These are phyloP conservation scores for Malassezia equina DNA, from an alignment of 1,284 basidiomycete genomes.

Conservation along the genomic window DNA sequence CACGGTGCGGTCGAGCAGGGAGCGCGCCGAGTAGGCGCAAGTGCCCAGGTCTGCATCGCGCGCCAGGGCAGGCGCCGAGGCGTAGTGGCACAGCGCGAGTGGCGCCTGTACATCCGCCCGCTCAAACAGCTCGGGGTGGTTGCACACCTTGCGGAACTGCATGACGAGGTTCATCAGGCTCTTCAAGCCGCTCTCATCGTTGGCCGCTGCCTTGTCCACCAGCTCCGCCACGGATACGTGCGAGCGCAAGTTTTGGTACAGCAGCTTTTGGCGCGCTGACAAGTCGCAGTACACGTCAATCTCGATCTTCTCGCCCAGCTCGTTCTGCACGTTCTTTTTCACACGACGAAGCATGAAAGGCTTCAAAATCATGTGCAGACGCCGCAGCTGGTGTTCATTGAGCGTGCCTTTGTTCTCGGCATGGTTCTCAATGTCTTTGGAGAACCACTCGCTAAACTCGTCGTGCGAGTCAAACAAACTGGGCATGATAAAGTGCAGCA, in stretches of 20 bases:
- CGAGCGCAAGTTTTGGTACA: constrained; percentile 80
- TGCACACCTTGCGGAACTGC: constrained; percentile 99
- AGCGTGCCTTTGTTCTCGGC: constrained; percentile 70
- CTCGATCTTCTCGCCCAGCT: constrained; percentile 99
- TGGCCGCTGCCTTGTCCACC: constrained; percentile 75
- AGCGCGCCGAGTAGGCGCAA: constrained; percentile 70
- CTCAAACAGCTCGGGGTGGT: constrained; percentile 96
- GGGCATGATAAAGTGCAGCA: constrained; percentile 99
- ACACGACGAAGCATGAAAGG: constrained; percentile 98
- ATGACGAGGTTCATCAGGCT: constrained; percentile 98
- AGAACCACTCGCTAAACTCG: constrained; percentile 99
- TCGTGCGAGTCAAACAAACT: constrained; percentile 97
- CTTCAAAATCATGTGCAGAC: constrained; percentile 97
- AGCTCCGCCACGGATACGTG: constrained; percentile 93
- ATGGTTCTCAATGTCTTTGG: constrained; percentile 89
- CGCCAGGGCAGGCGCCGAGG: constrained; percentile 66
- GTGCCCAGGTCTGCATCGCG: constrained; percentile 77
- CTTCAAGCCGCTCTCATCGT: constrained; percentile 78
- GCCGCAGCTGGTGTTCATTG: constrained; percentile 88
- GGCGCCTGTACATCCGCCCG: constrained; percentile 90
- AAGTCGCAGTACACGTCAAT: constrained; percentile 90
- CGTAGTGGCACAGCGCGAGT: constrained; percentile 75
- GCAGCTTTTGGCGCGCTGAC: constrained; percentile 80
- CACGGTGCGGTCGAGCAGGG: constrained; percentile 69
- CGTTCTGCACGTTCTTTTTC: constrained; percentile 97